A percentile compares a stretch with the other conserved stretches of the same genome.
Conservation (phyloP, 179 eudicot species). For the Gypsophila paniculata region DNA sequence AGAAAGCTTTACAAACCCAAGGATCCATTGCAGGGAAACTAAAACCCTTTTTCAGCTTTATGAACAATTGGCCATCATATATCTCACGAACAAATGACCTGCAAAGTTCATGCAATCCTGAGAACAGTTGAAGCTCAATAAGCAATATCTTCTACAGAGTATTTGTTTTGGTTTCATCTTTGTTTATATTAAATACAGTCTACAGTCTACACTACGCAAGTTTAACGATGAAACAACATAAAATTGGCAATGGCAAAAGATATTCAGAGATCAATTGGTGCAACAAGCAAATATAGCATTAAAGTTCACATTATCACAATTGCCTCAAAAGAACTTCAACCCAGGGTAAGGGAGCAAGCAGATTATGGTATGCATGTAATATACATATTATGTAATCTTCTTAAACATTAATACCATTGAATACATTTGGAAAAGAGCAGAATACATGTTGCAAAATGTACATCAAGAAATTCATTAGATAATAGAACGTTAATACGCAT, state of each 20-base stretch:
- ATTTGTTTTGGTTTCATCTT: background rate
- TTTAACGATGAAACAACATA: background rate
- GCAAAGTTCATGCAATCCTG: constrained; percentile 19
- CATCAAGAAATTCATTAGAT: background rate
- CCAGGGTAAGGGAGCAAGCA: background rate
- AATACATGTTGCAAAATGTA: background rate
- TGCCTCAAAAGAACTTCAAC: background rate
- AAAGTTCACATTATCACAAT: background rate
- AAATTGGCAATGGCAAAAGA: background rate
- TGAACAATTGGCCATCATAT: constrained; percentile 81
- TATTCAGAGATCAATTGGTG: constrained; percentile 1
- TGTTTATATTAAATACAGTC: background rate
- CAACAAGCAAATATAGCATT: constrained; percentile 2
- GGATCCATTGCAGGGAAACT: constrained; percentile 92
- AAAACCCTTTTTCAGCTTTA: constrained; percentile 77
- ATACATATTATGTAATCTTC: background rate
- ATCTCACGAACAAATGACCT: constrained; percentile 84
- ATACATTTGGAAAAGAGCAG: background rate
- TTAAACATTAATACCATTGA: background rate
- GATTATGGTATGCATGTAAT: background rate
- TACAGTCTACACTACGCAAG: background rate
- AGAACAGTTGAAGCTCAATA: background rate
- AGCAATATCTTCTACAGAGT: background rate
- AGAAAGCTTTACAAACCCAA: constrained; percentile 58
- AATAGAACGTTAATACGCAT: background rate